These are phyloP conservation scores for Candida bentonensis DNA, from an alignment of 805 yeast species.

Conservation along the genomic window DNA sequence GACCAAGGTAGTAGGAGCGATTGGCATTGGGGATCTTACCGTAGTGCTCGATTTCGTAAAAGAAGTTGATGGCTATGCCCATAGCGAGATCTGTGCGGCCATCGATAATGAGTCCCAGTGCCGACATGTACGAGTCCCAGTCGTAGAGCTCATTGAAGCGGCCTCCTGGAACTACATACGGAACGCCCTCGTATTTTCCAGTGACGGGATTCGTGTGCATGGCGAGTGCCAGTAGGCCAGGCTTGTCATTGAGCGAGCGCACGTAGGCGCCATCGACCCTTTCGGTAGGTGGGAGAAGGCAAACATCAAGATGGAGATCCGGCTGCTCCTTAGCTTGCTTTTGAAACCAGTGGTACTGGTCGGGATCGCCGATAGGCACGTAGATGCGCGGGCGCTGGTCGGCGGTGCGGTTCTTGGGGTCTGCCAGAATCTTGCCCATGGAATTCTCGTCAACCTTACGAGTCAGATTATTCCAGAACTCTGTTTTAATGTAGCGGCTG, in stretches of 20 bases:
- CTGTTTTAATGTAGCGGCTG: constrained; percentile 54
- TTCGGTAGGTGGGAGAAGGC: not conserved
- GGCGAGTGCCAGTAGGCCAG: constrained; percentile 78
- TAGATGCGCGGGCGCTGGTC: constrained; percentile 62
- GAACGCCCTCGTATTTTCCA: constrained; percentile 46
- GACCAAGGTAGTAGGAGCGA: constrained; percentile 74
- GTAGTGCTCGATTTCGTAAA: constrained; percentile 78
- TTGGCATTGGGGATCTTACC: constrained; percentile 92
- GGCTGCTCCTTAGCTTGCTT: constrained; percentile 42
- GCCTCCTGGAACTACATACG: constrained; percentile 95
- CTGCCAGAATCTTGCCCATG: constrained; percentile 58
- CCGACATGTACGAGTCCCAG: constrained; percentile 94
- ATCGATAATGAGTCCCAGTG: constrained; percentile 65
- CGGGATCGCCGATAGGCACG: constrained; percentile 53
- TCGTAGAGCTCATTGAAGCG: constrained; percentile 93
- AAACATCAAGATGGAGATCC: constrained; percentile 9
- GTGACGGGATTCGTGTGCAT: constrained; percentile 40
- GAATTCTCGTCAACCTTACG: constrained; percentile 50
- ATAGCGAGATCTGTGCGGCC: constrained; percentile 55
- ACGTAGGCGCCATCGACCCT: not conserved
- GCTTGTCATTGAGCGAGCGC: constrained; percentile 45
- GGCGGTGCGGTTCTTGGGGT: constrained; percentile 57
- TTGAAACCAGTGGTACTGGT: constrained; percentile 57
- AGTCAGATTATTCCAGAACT: constrained; percentile 71
- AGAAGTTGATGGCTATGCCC: constrained; percentile 86